These are phyloP conservation scores for Santalum album DNA, from an alignment of 164 flowering plant genomes.

Conservation along the genomic window DNA sequence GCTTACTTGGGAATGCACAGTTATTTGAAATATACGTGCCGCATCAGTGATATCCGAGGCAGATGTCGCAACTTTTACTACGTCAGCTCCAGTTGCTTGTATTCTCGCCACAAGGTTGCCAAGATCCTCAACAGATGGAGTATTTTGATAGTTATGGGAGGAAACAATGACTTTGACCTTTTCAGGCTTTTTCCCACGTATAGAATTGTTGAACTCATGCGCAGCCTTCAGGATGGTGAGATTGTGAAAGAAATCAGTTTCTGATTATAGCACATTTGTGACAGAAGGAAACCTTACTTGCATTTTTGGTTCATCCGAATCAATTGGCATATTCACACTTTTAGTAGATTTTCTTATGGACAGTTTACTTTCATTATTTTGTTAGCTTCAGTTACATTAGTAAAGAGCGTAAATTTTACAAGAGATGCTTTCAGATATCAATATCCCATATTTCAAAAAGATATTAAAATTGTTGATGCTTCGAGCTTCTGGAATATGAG, in stretches of 20 bases:
- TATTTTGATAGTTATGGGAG: constrained; percentile 71
- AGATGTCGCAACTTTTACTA: constrained; percentile 89
- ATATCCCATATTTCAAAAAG: too few relatives aligned
- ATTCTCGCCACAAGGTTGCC: constrained; percentile 69
- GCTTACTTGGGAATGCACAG: constrained; percentile 81
- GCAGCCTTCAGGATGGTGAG: constrained; percentile 90
- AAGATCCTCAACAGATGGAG: constrained; percentile 85
- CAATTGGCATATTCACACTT: too few relatives aligned
- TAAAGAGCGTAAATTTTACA: too few relatives aligned
- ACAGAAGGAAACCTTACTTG: too few relatives aligned
- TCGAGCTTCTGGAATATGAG: too few relatives aligned
- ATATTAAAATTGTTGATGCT: too few relatives aligned
- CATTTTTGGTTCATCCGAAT: too few relatives aligned
- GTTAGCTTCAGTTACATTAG: too few relatives aligned
- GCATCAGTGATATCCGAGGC: constrained; percentile 81
- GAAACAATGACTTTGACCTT: constrained; percentile 78
- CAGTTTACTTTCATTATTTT: too few relatives aligned
- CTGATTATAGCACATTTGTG: too few relatives aligned
- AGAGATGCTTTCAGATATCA: too few relatives aligned
- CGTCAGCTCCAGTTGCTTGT: constrained; percentile 92
- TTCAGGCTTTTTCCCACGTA: constrained; percentile 53
- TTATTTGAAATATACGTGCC: constrained; percentile 71
- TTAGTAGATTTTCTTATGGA: too few relatives aligned
- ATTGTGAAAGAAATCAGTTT: not conserved
- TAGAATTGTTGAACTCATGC: constrained; percentile 49